These are phyloP conservation scores for Phoma herbarum DNA, from an alignment of 2,329 filamentous ascomycete genomes.

Conservation along the genomic window DNA sequence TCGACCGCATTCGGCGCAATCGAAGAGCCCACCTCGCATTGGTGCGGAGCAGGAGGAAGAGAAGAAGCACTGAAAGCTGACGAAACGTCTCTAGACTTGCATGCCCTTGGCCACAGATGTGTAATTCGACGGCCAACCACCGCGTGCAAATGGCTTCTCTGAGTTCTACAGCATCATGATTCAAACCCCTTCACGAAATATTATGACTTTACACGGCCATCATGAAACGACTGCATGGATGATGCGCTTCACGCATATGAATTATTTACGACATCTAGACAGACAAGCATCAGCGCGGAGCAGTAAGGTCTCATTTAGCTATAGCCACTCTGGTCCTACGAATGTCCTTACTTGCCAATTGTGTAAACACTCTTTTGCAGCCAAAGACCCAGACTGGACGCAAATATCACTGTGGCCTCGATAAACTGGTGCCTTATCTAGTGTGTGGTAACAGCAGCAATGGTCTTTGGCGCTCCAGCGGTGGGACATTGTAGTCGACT, in stretches of 20 bases:
- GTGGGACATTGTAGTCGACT: neutral
- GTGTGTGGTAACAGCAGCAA: neutral
- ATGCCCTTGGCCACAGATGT: neutral
- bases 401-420: neutral
- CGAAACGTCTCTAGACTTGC: neutral
- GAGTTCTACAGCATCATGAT: too few relatives aligned
- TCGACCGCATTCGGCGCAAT: constrained; percentile 40
- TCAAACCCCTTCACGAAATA: too few relatives aligned
- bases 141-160: neutral
- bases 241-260: constrained; percentile 1
- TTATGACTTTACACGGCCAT: neutral
- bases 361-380: neutral
- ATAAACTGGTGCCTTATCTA: neutral
- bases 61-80: constrained; percentile 12
- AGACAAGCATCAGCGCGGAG: constrained; percentile 14
- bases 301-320: constrained; percentile 2
- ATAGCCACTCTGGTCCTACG: neutral
- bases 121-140: neutral
- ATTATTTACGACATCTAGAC: constrained; percentile 2
- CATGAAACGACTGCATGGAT: constrained; percentile 8
- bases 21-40: constrained; percentile 51
- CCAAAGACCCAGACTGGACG: neutral
- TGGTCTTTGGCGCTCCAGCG: neutral
- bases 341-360: neutral
- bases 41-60: constrained; percentile 42